Evolutionary conservation across 176 grass and related monocot species (phyloP), one percentile per base, ranked within the genome.

Genomic region (Aechmea fasciata): DNA sequence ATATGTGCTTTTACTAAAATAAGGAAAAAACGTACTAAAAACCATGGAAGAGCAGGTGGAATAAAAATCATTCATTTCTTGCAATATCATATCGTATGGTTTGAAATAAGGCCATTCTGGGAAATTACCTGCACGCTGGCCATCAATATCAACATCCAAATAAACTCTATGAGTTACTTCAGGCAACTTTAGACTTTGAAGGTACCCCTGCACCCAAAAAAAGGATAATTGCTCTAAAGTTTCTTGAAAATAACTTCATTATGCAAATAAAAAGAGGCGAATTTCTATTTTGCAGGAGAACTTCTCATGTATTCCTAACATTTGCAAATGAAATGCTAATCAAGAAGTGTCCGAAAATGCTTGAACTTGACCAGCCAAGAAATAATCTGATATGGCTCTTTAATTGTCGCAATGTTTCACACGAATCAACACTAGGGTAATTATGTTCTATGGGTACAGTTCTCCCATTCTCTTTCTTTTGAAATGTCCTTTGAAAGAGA

Each of bases 111-210:
- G 12, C 50, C 33, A 13, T 68, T 18, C 23, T 47, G 68, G 18
- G 12, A 14, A 47, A 81, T 51, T 90, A 97, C 93, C 89, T 92
- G 87, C 78, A 82, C 72, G 87, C 66, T 97, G 93, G 19, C 84
- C 86, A 73, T 90, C 93, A 51, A 90, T 90, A 71, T 92, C 93
- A 18, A 92, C 86, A 63, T 97, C 93, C 48, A 97, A 76, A 83
- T 83, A 97, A 48, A 97, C 86, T 81, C 82, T 81, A 55, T 97
- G 86, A 61, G 89, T 97, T 81, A 90, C 81, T 64, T 75, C 73
- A 65, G 86, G 86, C 48, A 89, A 84, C 52, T 80, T 80, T 59
- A 77, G 77, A 65, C 87, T 83, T 13, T 82, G 72, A 72, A 79
- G 24, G 59, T 71, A 63, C 23, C 76, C 69, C 93, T 97, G 77